Evolutionary conservation across 176 grass and related monocot species (phyloP).

Genomic region (Oryza punctata): DNA sequence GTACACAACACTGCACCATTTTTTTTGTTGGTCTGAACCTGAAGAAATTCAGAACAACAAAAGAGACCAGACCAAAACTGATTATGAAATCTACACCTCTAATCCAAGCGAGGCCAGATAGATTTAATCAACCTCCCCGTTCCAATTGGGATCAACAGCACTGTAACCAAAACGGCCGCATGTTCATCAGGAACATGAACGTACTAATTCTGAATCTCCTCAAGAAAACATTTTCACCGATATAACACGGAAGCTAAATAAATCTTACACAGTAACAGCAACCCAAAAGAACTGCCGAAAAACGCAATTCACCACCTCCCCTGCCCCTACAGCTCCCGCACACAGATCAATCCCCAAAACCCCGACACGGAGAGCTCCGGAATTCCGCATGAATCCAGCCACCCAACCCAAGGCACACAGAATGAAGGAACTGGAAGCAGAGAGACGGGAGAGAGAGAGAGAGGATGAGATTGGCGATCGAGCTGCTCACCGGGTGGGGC

Average conservation of each 20-base stretch:
- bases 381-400: too few relatives aligned
- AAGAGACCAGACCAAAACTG: neutral
- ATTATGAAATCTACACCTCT: neutral
- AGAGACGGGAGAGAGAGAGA: neutral
- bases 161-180: neutral
- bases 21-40: neutral
- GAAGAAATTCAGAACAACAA: neutral
- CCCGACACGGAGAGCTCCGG: too few relatives aligned
- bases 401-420: too few relatives aligned
- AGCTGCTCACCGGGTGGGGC: neutral
- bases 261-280: neutral
- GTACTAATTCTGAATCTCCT: neutral
- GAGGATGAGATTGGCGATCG: neutral
- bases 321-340: neutral
- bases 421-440: neutral
- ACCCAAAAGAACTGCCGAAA: neutral
- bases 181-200: neutral
- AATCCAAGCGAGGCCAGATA: neutral
- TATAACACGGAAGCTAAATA: neutral
- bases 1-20: neutral
- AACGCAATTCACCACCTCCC: neutral
- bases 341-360: neutral
- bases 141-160: neutral
- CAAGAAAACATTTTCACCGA: too few relatives aligned
- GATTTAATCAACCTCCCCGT: neutral